Percentiles rank a stretch among this genome's conserved stretches.
These are phyloP conservation scores for Penicillium riverlandense DNA, from an alignment of 495 filamentous ascomycete species.

Conservation along the genomic window DNA sequence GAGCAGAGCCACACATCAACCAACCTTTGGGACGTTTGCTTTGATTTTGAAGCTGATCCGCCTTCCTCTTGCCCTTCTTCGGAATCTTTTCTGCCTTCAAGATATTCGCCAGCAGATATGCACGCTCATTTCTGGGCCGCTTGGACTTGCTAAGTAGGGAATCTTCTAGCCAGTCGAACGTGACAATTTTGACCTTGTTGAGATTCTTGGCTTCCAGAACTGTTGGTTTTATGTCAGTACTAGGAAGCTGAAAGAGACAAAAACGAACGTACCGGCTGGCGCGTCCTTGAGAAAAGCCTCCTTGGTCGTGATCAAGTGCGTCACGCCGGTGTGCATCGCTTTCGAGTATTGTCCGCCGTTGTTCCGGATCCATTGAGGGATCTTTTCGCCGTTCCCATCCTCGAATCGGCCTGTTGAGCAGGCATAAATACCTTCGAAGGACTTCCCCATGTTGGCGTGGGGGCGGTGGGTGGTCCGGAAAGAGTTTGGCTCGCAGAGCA, in stretches of 20 bases:
- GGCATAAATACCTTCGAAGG: conserved; percentile 20
- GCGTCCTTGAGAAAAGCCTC: conserved; percentile 41
- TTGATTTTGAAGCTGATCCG: conserved; percentile 15
- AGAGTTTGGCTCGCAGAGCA: no score
- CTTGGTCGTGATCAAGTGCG: conserved; percentile 53
- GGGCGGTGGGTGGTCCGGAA: background rate
- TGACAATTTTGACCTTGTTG: conserved; percentile 44
- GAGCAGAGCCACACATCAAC: conserved; percentile 5
- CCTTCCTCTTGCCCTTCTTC: conserved; percentile 6
- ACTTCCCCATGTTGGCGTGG: conserved; percentile 20
- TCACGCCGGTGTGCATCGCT: conserved; percentile 36
- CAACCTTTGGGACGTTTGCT: conserved; percentile 15
- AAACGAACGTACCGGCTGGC: conserved; percentile 31
- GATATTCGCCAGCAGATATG: conserved; percentile 40
- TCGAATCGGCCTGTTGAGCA: conserved; percentile 35
- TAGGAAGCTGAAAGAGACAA: background rate
- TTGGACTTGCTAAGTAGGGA: conserved; percentile 24
- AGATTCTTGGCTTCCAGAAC: conserved; percentile 35
- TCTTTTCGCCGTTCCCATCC: conserved; percentile 26
- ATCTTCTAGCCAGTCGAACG: conserved; percentile 57
- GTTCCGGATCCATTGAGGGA: conserved; percentile 46
- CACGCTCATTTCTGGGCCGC: conserved; percentile 28
- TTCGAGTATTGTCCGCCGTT: conserved; percentile 44
- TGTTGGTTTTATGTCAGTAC: conserved; percentile 8
- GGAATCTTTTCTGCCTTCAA: conserved; percentile 16